phyloP scores from a whole-genome alignment of 148 eudicot species.

The Spergularia bocconei region DNA sequence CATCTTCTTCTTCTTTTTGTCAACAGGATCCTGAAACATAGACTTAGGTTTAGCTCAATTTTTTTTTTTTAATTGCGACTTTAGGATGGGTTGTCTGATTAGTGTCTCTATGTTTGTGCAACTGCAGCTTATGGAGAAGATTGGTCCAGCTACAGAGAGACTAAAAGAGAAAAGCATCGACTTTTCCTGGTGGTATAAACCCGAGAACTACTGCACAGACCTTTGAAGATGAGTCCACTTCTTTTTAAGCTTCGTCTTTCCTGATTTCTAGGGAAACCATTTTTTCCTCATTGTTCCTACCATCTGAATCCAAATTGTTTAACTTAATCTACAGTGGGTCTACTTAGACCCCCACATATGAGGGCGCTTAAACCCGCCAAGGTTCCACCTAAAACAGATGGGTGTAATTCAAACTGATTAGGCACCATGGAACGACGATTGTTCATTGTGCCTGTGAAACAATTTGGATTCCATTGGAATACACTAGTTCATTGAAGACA shows the following conservation, averaged over 20 bases:
- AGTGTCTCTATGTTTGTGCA: not conserved
- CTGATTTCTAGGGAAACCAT: not conserved
- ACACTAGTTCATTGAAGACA: too few species aligned
- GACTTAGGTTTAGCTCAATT: not conserved
- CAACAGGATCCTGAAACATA: not conserved
- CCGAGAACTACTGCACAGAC: conserved; percentile 71
- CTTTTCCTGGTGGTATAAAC: conserved; percentile 87
- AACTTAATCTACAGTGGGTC: too few species aligned
- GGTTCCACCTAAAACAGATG: too few species aligned
- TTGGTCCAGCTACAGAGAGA: conserved; percentile 83
- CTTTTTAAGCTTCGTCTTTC: not conserved
- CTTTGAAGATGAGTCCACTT: conserved; percentile 30
- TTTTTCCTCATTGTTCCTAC: too few species aligned
- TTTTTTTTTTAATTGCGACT: not conserved
- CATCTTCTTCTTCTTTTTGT: too few species aligned
- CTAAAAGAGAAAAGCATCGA: conserved; percentile 81
- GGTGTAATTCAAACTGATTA: too few species aligned
- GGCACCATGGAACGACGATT: too few species aligned
- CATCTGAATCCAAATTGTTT: too few species aligned
- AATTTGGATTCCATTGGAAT: too few species aligned
- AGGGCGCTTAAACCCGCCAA: too few species aligned
- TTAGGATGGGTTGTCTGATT: not conserved
- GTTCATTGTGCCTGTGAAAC: too few species aligned
- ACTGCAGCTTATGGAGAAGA: conserved; percentile 80
- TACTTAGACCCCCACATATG: too few species aligned